phyloP scores from a whole-genome alignment of 305 asterid genomes.

The Nicotiana rustica region DNA sequence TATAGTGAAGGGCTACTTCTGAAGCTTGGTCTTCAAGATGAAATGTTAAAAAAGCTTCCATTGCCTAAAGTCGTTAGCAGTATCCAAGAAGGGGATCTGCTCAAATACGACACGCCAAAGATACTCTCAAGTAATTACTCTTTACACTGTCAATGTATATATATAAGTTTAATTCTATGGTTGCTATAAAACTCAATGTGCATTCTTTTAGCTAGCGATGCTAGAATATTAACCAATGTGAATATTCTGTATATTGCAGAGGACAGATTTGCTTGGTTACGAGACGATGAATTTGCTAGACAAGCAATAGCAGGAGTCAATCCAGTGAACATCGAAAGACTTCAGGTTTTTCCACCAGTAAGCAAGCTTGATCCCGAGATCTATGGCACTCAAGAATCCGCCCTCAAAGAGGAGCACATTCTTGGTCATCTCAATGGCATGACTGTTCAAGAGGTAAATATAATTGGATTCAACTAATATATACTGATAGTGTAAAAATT shows the following conservation, averaged over 20 bases:
- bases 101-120: slow-evolving; percentile 85
- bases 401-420: slow-evolving; percentile 84
- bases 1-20: slow-evolving; percentile 86
- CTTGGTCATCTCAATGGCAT: slow-evolving; percentile 78
- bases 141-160: not conserved
- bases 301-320: slow-evolving; percentile 93
- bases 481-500: not conserved
- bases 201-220: not conserved
- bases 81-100: slow-evolving; percentile 78
- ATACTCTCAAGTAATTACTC: slow-evolving; percentile 74
- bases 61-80: slow-evolving; percentile 75
- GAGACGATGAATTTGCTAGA: slow-evolving; percentile 94
- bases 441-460: slow-evolving; percentile 78
- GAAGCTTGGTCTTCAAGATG: slow-evolving; percentile 83
- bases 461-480: not conserved
- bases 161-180: not conserved
- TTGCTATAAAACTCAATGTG: not conserved
- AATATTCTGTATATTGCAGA: slow-evolving; percentile 48
- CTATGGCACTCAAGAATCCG: slow-evolving; percentile 83
- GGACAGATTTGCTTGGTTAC: slow-evolving; percentile 91
- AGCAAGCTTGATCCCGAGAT: slow-evolving; percentile 83
- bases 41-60: slow-evolving; percentile 70
- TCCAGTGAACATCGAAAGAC: slow-evolving; percentile 84
- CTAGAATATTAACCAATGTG: not conserved
- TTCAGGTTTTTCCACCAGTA: slow-evolving; percentile 71